Conservation (phyloP, 768 basidiomycete species). For the Leucosporidium yakuticum region DNA sequence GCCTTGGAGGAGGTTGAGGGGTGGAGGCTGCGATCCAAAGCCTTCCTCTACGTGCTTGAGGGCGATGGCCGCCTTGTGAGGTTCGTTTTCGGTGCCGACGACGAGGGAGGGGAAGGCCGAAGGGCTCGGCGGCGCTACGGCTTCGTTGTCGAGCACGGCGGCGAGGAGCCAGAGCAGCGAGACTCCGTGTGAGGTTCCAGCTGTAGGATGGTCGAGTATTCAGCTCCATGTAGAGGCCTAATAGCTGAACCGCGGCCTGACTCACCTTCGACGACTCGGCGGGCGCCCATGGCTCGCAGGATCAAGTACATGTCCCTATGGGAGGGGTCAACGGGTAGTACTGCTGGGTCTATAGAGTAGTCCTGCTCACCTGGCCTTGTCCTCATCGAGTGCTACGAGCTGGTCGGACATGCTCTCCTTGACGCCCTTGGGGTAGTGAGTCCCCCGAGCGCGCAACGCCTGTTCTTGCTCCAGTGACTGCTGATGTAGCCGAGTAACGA, state of each 20-base stretch:
- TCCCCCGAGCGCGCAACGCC: background rate
- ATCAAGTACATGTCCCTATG: slow-evolving; percentile 27
- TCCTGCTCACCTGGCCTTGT: slow-evolving; percentile 19
- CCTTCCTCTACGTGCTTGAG: slow-evolving; percentile 26
- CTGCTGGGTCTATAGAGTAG: no score
- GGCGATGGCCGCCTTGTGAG: slow-evolving; percentile 22
- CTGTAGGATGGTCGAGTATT: background rate
- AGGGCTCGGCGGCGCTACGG: slow-evolving; percentile 1
- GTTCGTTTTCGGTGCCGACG: slow-evolving; percentile 36
- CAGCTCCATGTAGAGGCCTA: background rate
- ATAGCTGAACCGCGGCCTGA: background rate
- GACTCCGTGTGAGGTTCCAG: slow-evolving; percentile 37
- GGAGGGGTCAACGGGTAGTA: no score
- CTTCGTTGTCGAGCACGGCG: slow-evolving; percentile 25
- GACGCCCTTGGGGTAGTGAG: background rate
- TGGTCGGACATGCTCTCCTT: slow-evolving; percentile 23
- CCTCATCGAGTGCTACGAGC: slow-evolving; percentile 36
- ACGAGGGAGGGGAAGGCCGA: slow-evolving; percentile 7
- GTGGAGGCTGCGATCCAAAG: slow-evolving; percentile 10
- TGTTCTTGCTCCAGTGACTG: slow-evolving; percentile 1
- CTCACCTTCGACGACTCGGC: slow-evolving; percentile 36
- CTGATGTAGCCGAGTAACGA: background rate
- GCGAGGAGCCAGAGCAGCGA: slow-evolving; percentile 36
- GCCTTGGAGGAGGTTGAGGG: slow-evolving; percentile 29
- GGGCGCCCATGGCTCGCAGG: slow-evolving; percentile 26